Evolutionary conservation across 352 stramenopile genomes (phyloP).

Genomic region (Pythium folliculosum): DNA sequence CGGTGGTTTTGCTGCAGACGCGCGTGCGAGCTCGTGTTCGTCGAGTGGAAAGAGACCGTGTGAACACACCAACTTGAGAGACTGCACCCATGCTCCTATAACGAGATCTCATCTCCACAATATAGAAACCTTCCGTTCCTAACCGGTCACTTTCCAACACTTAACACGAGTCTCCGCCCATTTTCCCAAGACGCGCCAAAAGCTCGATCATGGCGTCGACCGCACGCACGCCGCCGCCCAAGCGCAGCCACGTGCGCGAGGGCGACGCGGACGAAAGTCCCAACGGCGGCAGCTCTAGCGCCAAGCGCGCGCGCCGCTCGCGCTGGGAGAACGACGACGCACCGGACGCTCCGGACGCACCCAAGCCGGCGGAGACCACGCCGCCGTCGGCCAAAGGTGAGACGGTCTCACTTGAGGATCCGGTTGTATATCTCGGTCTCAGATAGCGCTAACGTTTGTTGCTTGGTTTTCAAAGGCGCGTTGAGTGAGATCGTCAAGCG

Average conservation of each 20-base stretch:
- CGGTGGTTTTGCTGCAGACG: conserved; percentile 22
- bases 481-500: conserved; percentile 66
- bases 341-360: neutral
- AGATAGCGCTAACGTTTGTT: neutral
- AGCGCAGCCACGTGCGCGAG: conserved; percentile 17
- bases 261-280: neutral
- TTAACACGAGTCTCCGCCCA: neutral
- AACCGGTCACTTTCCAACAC: neutral
- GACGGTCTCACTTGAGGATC: neutral
- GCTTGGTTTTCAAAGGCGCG: conserved; percentile 12
- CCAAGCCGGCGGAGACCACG: neutral
- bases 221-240: conserved; percentile 4
- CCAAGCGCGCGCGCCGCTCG: conserved; percentile 41
- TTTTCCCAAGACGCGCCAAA: no score
- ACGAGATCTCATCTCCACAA: conserved; percentile 1
- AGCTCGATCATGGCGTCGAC: conserved; percentile 7
- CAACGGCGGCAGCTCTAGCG: neutral
- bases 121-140: conserved; percentile 9
- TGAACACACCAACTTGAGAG: no score
- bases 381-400: conserved; percentile 19
- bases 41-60: conserved; percentile 50
- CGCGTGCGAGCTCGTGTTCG: conserved; percentile 50
- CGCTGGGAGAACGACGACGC: conserved; percentile 35
- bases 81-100: conserved; percentile 20
- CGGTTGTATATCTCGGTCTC: neutral